Evolutionary conservation across 352 stramenopile genomes (phyloP).

Genomic region (Phytophthora citricola): DNA sequence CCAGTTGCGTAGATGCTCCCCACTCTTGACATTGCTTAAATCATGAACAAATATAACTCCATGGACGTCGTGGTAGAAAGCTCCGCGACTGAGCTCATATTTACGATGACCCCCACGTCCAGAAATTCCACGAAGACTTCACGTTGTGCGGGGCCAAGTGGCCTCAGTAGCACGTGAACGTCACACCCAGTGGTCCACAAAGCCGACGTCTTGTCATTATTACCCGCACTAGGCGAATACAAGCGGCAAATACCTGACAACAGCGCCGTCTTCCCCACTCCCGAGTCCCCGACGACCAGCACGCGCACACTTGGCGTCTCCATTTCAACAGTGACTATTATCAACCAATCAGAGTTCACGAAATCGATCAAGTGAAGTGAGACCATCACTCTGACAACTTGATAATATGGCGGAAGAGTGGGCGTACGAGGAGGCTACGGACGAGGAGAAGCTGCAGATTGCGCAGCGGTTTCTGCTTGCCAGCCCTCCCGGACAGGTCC

Average conservation of each 20-base stretch:
- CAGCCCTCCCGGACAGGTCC: conserved; percentile 89
- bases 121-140: conserved; percentile 86
- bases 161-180: conserved; percentile 71
- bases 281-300: conserved; percentile 86
- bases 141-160: conserved; percentile 27
- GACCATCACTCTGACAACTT: conserved; percentile 7
- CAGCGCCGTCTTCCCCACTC: conserved; percentile 85
- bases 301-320: conserved; percentile 79
- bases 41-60: conserved; percentile 87
- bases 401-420: conserved; percentile 71
- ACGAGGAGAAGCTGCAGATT: conserved; percentile 92
- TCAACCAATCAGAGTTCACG: conserved; percentile 2
- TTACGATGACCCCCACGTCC: conserved; percentile 84
- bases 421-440: conserved; percentile 71
- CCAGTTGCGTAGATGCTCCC: conserved; percentile 75
- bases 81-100: conserved; percentile 79
- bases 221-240: conserved; percentile 6
- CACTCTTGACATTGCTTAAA: conserved; percentile 77
- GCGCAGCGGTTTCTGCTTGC: conserved; percentile 91
- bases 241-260: conserved; percentile 66
- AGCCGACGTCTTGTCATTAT: conserved; percentile 31
- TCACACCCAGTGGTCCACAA: conserved; percentile 87
- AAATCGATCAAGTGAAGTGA: neutral
- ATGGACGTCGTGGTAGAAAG: conserved; percentile 88
- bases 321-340: conserved; percentile 42